Evolutionary conservation across 306 rosid genomes (phyloP).

Genomic region (Gastrolobium bilobum): DNA sequence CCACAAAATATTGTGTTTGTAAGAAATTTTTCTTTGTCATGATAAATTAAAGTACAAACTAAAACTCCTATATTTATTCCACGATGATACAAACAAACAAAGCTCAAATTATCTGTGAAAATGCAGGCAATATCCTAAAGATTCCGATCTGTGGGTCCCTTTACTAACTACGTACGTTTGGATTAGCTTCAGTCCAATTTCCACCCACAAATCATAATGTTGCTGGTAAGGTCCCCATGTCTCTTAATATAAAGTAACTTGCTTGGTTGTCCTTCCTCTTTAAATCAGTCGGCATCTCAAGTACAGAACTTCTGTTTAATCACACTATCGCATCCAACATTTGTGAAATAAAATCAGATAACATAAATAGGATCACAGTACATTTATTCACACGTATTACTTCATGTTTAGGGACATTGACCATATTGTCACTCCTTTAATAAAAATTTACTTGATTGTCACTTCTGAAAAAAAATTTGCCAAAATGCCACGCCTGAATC

Average conservation of each 20-base stretch:
- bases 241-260: slow-evolving; percentile 42
- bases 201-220: slow-evolving; percentile 49
- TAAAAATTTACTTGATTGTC: no score
- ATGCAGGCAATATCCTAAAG: slow-evolving; percentile 58
- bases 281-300: slow-evolving; percentile 40
- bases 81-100: slow-evolving; percentile 38
- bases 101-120: slow-evolving; percentile 51
- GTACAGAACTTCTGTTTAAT: slow-evolving; percentile 44
- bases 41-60: no score
- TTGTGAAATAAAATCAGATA: background rate
- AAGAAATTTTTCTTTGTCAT: no score
- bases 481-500: no score
- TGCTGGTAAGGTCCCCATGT: slow-evolving; percentile 44
- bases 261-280: slow-evolving; percentile 38
- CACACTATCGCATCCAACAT: background rate
- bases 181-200: slow-evolving; percentile 49
- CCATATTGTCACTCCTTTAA: no score
- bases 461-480: no score
- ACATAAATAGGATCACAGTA: background rate
- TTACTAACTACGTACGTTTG: slow-evolving; percentile 46
- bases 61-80: background rate
- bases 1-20: no score
- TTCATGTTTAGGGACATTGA: background rate
- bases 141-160: slow-evolving; percentile 66
- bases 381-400: background rate